A percentile compares a stretch with the other conserved stretches of the same genome.
Evolutionary conservation across 2,329 filamentous ascomycete genomes (phyloP).

Genomic region (Claviceps sp.): DNA sequence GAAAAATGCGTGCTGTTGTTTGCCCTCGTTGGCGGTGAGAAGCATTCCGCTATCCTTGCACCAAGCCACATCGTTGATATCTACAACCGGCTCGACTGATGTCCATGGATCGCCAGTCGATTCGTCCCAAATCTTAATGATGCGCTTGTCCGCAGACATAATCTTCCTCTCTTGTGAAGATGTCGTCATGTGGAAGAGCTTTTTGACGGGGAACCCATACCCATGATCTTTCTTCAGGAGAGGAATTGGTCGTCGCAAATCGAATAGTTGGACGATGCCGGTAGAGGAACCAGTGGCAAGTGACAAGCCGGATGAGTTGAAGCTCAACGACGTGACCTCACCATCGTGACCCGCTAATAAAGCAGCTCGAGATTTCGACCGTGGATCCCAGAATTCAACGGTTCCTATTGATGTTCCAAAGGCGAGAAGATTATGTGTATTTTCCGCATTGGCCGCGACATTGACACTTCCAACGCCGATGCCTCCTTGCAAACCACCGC

Average conservation of each 20-base stretch:
- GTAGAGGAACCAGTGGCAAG: conserved; percentile 78
- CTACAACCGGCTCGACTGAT: conserved; percentile 84
- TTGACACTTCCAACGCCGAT: conserved; percentile 80
- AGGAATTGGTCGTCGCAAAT: conserved; percentile 76
- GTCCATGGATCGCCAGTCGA: conserved; percentile 80
- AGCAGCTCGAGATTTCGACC: conserved; percentile 69
- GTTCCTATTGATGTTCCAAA: conserved; percentile 94
- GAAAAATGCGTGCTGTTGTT: conserved; percentile 90
- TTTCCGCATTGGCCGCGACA: conserved; percentile 71
- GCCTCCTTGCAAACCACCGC: conserved; percentile 70
- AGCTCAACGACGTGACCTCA: conserved; percentile 78
- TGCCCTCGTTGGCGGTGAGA: conserved; percentile 89
- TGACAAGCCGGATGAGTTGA: conserved; percentile 70
- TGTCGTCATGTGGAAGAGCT: conserved; percentile 59
- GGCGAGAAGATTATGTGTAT: conserved; percentile 77
- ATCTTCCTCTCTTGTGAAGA: conserved; percentile 73
- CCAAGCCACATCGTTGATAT: conserved; percentile 90
- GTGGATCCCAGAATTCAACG: conserved; percentile 90
- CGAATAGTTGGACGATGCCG: conserved; percentile 81
- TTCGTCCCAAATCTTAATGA: conserved; percentile 94
- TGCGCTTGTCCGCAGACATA: conserved; percentile 81
- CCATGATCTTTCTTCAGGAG: conserved; percentile 89
- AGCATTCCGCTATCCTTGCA: conserved; percentile 89
- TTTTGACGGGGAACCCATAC: conserved; percentile 85
- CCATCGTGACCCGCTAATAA: conserved; percentile 55